Conservation (phyloP, 2,329 filamentous ascomycete species). For the Cladosporium sp. region DNA sequence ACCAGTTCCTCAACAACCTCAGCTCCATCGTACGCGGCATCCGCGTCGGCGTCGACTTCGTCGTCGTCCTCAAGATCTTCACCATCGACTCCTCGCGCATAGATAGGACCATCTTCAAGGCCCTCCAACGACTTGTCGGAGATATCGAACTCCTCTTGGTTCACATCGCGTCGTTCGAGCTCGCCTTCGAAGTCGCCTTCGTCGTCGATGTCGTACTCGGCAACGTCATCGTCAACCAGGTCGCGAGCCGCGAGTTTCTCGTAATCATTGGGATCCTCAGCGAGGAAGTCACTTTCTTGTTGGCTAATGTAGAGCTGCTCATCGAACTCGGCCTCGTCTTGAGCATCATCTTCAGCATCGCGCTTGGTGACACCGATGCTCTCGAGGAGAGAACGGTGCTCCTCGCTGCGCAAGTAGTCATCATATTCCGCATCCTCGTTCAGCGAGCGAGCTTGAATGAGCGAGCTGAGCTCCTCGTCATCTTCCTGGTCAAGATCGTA, state of each 20-base stretch:
- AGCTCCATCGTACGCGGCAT: constrained; percentile 4
- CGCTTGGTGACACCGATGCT: constrained; percentile 3
- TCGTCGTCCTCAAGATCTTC: background rate
- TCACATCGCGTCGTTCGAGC: background rate
- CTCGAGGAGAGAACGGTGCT: constrained; percentile 5
- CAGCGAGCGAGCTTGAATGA: constrained; percentile 5
- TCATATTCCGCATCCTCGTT: background rate
- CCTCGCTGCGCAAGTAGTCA: background rate
- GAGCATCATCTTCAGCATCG: background rate
- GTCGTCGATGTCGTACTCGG: background rate
- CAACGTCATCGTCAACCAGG: background rate
- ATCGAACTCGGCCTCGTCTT: constrained; percentile 1
- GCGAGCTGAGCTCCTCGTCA: background rate
- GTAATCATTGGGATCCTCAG: background rate
- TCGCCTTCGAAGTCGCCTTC: background rate
- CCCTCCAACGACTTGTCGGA: background rate
- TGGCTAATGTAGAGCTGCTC: background rate
- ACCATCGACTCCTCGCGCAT: background rate
- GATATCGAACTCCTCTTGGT: background rate
- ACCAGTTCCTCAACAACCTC: constrained; percentile 3
- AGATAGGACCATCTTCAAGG: background rate
- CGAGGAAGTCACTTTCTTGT: background rate
- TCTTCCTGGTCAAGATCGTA: constrained; percentile 1
- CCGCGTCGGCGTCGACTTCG: background rate
- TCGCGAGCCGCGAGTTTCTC: constrained; percentile 7